Conservation (phyloP, 78 protist species). For the Dictyostelium purpureum region DNA sequence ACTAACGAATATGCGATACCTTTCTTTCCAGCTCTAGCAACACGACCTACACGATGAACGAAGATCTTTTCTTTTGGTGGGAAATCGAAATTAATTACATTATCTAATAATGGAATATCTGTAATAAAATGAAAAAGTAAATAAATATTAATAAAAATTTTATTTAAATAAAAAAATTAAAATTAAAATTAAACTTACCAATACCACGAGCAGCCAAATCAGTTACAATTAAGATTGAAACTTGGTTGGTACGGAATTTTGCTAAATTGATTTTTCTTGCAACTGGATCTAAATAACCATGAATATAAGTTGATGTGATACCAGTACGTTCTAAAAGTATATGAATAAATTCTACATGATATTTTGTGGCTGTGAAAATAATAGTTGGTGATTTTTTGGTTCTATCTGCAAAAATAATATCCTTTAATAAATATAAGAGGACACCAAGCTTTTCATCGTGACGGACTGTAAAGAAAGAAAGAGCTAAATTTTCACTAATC, state of each 20-base stretch:
- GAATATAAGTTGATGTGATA: slow-evolving; percentile 53
- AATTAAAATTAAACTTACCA: too few species aligned
- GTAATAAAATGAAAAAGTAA: not conserved
- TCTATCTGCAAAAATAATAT: slow-evolving; percentile 1
- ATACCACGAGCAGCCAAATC: slow-evolving; percentile 99
- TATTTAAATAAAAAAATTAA: not conserved
- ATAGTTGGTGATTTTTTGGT: slow-evolving; percentile 83
- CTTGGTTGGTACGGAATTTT: slow-evolving; percentile 77
- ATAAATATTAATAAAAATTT: not conserved
- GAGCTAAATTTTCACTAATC: slow-evolving; percentile 84
- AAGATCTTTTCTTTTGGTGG: slow-evolving; percentile 98
- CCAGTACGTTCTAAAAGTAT: slow-evolving; percentile 21
- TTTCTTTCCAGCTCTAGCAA: slow-evolving; percentile 98
- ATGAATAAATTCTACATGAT: slow-evolving; percentile 89
- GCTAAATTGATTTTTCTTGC: slow-evolving; percentile 94
- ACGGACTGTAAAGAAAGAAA: slow-evolving; percentile 77
- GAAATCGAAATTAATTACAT: slow-evolving; percentile 98
- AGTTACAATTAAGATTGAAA: slow-evolving; percentile 94
- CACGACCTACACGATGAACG: slow-evolving; percentile 99
- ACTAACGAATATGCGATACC: slow-evolving; percentile 95
- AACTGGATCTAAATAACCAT: slow-evolving; percentile 96
- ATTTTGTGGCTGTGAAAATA: slow-evolving; percentile 95
- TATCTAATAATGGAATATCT: slow-evolving; percentile 99
- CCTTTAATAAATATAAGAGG: slow-evolving; percentile 82
- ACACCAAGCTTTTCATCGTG: slow-evolving; percentile 90